A percentile compares a stretch with the other conserved stretches of the same genome.
Evolutionary conservation across 352 stramenopile species (phyloP).

Genomic region (Phytophthora brassicae): DNA sequence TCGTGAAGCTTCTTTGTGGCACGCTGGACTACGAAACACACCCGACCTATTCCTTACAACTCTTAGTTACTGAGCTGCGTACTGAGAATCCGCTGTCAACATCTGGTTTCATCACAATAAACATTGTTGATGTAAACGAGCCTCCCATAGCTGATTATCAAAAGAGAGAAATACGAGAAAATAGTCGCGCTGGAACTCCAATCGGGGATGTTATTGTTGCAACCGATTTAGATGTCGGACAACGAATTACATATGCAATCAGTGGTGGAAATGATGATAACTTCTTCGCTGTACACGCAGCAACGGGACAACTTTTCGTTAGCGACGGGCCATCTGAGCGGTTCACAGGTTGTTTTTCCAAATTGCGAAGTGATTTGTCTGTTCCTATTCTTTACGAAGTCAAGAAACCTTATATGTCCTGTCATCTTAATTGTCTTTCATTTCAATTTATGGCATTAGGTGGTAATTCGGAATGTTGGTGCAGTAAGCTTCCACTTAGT

Average conservation of each 20-base stretch:
- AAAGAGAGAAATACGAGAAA: slow-evolving; percentile 22
- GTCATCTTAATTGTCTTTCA: slow-evolving; percentile 15
- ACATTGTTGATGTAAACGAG: slow-evolving; percentile 31
- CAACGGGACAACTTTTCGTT: slow-evolving; percentile 24
- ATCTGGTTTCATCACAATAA: slow-evolving; percentile 12
- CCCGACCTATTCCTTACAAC: slow-evolving; percentile 12
- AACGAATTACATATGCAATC: slow-evolving; percentile 25
- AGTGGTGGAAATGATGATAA: slow-evolving; percentile 18
- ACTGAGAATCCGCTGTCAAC: slow-evolving; percentile 10
- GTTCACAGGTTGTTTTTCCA: slow-evolving; percentile 24
- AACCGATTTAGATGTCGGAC: slow-evolving; percentile 19
- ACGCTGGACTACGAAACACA: slow-evolving; percentile 29
- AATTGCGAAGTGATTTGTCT: slow-evolving; percentile 7
- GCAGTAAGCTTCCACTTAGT: slow-evolving; percentile 21
- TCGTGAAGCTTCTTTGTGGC: slow-evolving; percentile 3
- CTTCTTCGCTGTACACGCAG: slow-evolving; percentile 16
- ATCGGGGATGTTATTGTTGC: slow-evolving; percentile 15
- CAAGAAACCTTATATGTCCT: slow-evolving; percentile 12
- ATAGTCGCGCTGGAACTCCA: slow-evolving; percentile 14
- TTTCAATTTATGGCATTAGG: slow-evolving; percentile 33
- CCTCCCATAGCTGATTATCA: slow-evolving; percentile 23
- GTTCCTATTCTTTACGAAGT: not conserved
- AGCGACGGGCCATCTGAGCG: slow-evolving; percentile 1
- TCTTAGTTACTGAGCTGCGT: slow-evolving; percentile 16
- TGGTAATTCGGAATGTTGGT: slow-evolving; percentile 21